phyloP scores from a whole-genome alignment of 768 basidiomycete genomes.

The Termitomyces eurrhizus region DNA sequence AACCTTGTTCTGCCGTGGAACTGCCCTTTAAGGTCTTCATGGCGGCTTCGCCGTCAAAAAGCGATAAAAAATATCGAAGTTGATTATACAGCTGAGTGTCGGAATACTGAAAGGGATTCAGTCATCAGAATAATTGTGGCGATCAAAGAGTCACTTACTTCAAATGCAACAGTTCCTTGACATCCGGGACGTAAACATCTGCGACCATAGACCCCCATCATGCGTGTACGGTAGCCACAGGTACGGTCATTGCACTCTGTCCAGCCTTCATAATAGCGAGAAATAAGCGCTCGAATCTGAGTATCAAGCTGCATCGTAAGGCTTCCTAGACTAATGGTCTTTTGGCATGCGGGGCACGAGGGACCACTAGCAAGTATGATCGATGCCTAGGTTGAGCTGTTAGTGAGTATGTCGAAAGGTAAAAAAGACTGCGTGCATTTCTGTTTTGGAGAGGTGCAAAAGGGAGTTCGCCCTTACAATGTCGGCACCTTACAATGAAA shows the following conservation, averaged over 20 bases:
- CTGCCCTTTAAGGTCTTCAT: constrained; percentile 47
- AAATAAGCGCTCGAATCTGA: constrained; percentile 76
- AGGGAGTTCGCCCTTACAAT: constrained; percentile 57
- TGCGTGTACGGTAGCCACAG: constrained; percentile 82
- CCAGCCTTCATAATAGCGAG: constrained; percentile 87
- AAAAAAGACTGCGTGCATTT: constrained; percentile 34
- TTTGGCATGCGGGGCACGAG: constrained; percentile 65
- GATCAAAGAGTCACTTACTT: constrained; percentile 44
- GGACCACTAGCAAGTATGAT: constrained; percentile 64
- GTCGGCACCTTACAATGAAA: constrained; percentile 72
- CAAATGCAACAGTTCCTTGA: constrained; percentile 65
- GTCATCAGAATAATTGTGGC: not conserved
- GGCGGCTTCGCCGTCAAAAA: constrained; percentile 75
- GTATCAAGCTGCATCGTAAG: constrained; percentile 82
- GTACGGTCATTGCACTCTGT: constrained; percentile 82
- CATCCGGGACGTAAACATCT: constrained; percentile 73
- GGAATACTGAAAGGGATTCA: constrained; percentile 8
- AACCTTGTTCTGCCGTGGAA: constrained; percentile 31
- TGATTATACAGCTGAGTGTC: constrained; percentile 84
- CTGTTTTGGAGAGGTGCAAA: constrained; percentile 61
- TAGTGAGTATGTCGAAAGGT: not conserved
- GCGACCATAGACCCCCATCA: constrained; percentile 90
- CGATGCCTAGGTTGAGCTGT: constrained; percentile 45
- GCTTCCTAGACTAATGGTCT: constrained; percentile 50
- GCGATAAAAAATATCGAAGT: constrained; percentile 71